Percentiles rank a stretch among this genome's conserved stretches.
Evolutionary conservation across 2,329 filamentous ascomycete genomes (phyloP).

Genomic region (Epichloe brachyelytri): DNA sequence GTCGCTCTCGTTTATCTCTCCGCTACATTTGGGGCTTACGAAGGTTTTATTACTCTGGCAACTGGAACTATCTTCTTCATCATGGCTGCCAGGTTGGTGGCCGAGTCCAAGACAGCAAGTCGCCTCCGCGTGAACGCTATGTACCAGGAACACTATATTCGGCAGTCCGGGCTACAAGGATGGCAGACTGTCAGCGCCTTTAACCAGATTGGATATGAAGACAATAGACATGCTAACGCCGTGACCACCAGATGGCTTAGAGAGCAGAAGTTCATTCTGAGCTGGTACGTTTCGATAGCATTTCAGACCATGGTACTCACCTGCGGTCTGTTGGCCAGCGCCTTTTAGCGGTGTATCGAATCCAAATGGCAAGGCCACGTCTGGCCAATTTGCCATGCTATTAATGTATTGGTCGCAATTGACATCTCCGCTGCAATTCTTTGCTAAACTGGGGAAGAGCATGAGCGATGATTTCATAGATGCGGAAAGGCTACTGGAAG

Average conservation of each 20-base stretch:
- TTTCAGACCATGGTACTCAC: conserved; percentile 52
- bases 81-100: conserved; percentile 38
- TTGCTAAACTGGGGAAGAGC: conserved; percentile 42
- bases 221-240: conserved; percentile 38
- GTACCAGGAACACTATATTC: conserved; percentile 42
- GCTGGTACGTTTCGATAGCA: conserved; percentile 38
- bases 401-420: conserved; percentile 65
- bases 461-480: conserved; percentile 45
- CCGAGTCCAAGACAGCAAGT: conserved; percentile 34
- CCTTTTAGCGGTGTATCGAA: conserved; percentile 51
- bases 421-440: conserved; percentile 58
- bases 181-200: conserved; percentile 49
- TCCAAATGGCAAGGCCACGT: conserved; percentile 46
- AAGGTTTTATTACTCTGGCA: conserved; percentile 48
- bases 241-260: conserved; percentile 28
- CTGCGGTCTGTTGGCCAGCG: conserved; percentile 52
- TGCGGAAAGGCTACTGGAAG: conserved; percentile 42
- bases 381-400: conserved; percentile 58
- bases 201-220: conserved; percentile 45
- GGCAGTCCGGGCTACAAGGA: conserved; percentile 42
- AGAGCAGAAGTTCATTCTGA: conserved; percentile 25
- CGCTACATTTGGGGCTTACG: conserved; percentile 44
- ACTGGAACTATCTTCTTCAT: conserved; percentile 44
- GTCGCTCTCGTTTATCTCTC: conserved; percentile 49
- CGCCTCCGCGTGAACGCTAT: conserved; percentile 38